phyloP scores from a whole-genome alignment of 116 monocot species.

The Posidonia oceanica region DNA sequence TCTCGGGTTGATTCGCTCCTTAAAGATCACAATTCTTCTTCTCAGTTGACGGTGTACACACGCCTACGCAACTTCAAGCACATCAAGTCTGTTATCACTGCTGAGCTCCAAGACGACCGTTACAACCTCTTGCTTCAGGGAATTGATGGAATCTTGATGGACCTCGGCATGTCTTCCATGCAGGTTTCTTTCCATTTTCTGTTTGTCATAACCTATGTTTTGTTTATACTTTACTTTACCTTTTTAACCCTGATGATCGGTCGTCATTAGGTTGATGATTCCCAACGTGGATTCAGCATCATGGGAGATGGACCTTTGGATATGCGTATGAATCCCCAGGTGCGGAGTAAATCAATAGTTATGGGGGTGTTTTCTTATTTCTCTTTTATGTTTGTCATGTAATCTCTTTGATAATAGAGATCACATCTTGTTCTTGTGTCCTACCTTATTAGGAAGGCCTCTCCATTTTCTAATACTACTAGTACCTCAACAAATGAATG shows the following conservation, averaged over 20 bases:
- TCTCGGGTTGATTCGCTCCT: slow-evolving; percentile 22
- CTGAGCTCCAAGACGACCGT: background rate
- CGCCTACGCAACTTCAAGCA: slow-evolving; percentile 68
- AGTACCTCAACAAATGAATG: too few species aligned
- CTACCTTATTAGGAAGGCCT: too few species aligned
- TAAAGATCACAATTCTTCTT: background rate
- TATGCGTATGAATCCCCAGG: slow-evolving; percentile 97
- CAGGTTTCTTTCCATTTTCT: slow-evolving; percentile 31
- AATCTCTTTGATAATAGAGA: too few species aligned
- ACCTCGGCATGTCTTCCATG: slow-evolving; percentile 95
- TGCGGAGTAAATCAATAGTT: slow-evolving; percentile 9
- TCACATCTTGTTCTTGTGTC: too few species aligned
- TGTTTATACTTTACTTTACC: too few species aligned
- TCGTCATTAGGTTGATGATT: slow-evolving; percentile 36
- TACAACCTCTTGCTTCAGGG: slow-evolving; percentile 21
- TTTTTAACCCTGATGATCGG: too few species aligned
- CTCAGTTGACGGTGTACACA: slow-evolving; percentile 27
- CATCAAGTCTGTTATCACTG: slow-evolving; percentile 48
- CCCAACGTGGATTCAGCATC: slow-evolving; percentile 79
- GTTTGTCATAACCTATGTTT: too few species aligned
- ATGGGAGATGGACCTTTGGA: slow-evolving; percentile 77
- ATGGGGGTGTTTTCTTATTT: too few species aligned
- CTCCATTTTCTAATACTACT: too few species aligned
- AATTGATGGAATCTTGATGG: slow-evolving; percentile 81
- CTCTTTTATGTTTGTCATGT: too few species aligned